A percentile compares a stretch with the other conserved stretches of the same genome.
phyloP scores from a whole-genome alignment of 2,329 filamentous ascomycete species.

The Graphiopsis chlorocephala region DNA sequence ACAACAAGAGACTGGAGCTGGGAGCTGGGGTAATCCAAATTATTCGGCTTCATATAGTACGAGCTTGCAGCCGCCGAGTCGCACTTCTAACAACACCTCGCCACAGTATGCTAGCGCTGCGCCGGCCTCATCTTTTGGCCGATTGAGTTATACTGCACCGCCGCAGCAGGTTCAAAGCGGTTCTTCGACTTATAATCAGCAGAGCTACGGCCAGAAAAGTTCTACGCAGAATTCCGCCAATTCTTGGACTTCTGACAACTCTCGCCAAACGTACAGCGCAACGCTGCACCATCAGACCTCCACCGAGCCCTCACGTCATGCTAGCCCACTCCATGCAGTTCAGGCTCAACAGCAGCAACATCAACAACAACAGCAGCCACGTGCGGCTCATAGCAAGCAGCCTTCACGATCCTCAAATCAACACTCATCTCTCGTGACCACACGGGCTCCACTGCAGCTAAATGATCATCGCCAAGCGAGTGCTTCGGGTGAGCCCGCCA shows the following conservation, averaged over 20 bases:
- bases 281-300: neutral
- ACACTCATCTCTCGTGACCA: constrained; percentile 27
- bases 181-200: neutral
- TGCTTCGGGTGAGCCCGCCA: constrained; percentile 30
- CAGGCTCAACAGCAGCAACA: constrained; percentile 28
- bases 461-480: constrained; percentile 25
- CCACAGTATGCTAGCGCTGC: constrained; percentile 22
- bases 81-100: constrained; percentile 26
- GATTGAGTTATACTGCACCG: constrained; percentile 6
- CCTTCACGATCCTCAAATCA: constrained; percentile 23
- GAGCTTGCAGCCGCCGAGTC: constrained; percentile 16
- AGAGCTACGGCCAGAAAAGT: neutral
- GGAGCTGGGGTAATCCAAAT: constrained; percentile 13
- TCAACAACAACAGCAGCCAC: constrained; percentile 20
- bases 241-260: neutral
- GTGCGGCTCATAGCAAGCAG: constrained; percentile 23
- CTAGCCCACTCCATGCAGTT: constrained; percentile 30
- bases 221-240: neutral
- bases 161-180: neutral
- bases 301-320: constrained; percentile 27
- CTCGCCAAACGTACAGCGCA: neutral
- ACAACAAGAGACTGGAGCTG: constrained; percentile 12
- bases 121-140: neutral
- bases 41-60: constrained; percentile 15
- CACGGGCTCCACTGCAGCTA: constrained; percentile 18